Base-by-base conservation (phyloP, 2,329 filamentous ascomycete genomes). In the Talaromyces atroroseus region DNA sequence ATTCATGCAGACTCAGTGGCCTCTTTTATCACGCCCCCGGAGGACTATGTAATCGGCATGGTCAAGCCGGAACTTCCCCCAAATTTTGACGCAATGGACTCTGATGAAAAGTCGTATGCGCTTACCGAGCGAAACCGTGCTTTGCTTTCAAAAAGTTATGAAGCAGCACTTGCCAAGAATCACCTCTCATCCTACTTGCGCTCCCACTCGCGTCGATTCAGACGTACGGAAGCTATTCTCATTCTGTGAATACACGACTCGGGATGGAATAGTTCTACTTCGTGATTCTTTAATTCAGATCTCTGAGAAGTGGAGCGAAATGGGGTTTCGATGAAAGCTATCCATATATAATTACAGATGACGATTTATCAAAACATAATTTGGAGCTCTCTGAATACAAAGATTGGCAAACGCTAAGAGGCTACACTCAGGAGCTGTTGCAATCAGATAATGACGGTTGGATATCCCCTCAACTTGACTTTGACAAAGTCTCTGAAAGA, bases 401-500 rank as follows among this genome's bases (percentile, higher is more conserved):
- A 21, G 58, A 61, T 48, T 61, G 58, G 61, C 56, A 60, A 1
- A 54, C 34, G 32, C 36, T 63, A 5, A 57, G 59, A 36, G 38
- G 36, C 12, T 60, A 62, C 36, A 61, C 61, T 3, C 61, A 62
- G 47, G 57, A 61, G 26, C 10, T 61, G 34, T 45, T 64, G 32
- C 55, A 58, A 12, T 34, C 60, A 21, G 59, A 64, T 60, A 59
- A 58, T 20, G 60, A 62, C 7, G 61, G 63, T 8, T 62, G 62
- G 61, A 21, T 64, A 14, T 36, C 58, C 2, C 62, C 61, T 4
- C 58, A 59, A 10, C 58, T 59, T 50, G 59, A 64, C 42, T 61
- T 63, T 54, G 51, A 56, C 5, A 55, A 58, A 29, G 59, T 62
- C 14, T 29, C 52, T 38, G 44, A 26, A 52, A 59, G 49, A 32